These are phyloP conservation scores for Oidiodendron maius DNA, from an alignment of 495 filamentous ascomycete species.

Conservation along the genomic window DNA sequence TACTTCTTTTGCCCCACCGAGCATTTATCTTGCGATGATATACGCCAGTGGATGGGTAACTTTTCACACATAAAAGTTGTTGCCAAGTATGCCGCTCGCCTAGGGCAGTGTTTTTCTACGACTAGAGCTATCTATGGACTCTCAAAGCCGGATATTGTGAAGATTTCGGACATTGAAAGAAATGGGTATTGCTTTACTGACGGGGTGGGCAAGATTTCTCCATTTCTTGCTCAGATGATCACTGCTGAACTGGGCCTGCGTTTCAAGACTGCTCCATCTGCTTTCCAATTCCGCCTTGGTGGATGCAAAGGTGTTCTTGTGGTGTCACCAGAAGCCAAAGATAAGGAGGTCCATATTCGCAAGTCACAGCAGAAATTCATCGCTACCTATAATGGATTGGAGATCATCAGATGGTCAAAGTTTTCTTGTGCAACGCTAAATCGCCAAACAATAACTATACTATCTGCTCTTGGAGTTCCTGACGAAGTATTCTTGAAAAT, in stretches of 20 bases:
- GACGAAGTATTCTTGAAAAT: slow-evolving; percentile 63
- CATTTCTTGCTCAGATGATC: slow-evolving; percentile 64
- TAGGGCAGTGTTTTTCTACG: slow-evolving; percentile 95
- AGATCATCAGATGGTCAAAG: slow-evolving; percentile 77
- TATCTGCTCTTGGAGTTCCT: slow-evolving; percentile 69
- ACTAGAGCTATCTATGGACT: slow-evolving; percentile 59
- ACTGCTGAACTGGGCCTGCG: slow-evolving; percentile 48
- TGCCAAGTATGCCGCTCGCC: slow-evolving; percentile 78
- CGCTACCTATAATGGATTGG: slow-evolving; percentile 62
- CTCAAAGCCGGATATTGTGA: slow-evolving; percentile 28
- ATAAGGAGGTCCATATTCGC: slow-evolving; percentile 65
- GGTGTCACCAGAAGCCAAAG: slow-evolving; percentile 53
- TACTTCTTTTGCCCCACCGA: slow-evolving; percentile 75
- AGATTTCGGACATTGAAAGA: slow-evolving; percentile 58
- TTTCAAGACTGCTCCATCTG: slow-evolving; percentile 59
- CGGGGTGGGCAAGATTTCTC: slow-evolving; percentile 89
- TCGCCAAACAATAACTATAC: slow-evolving; percentile 78
- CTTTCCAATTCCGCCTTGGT: slow-evolving; percentile 85
- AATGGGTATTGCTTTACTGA: slow-evolving; percentile 75
- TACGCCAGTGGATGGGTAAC: slow-evolving; percentile 87
- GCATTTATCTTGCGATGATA: slow-evolving; percentile 58
- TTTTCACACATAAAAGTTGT: slow-evolving; percentile 72
- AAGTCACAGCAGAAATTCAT: slow-evolving; percentile 84
- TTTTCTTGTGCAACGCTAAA: slow-evolving; percentile 75
- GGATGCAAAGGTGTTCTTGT: slow-evolving; percentile 89